Evolutionary conservation across 2,329 filamentous ascomycete species (phyloP).

Genomic region (Graphiopsis chlorocephala): DNA sequence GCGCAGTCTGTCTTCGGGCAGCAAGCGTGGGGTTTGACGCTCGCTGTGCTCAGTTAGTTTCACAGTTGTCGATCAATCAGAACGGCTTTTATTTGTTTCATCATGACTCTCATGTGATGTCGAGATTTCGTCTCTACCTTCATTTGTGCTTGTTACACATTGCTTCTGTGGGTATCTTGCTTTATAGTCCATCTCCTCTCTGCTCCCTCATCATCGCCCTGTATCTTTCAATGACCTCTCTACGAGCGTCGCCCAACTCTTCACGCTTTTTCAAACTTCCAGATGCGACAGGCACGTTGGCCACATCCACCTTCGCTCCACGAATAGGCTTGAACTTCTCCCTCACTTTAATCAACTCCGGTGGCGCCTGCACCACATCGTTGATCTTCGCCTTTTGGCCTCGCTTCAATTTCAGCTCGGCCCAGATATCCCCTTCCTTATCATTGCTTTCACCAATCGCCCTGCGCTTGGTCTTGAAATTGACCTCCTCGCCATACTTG

Average conservation of each 20-base stretch:
- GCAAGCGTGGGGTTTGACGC: not conserved
- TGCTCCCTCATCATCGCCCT: slow-evolving; percentile 62
- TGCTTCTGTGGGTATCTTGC: slow-evolving; percentile 10
- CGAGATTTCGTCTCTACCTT: not conserved
- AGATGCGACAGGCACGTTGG: slow-evolving; percentile 64
- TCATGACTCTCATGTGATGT: not conserved
- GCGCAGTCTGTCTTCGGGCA: not conserved
- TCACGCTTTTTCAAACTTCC: slow-evolving; percentile 71
- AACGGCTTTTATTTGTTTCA: slow-evolving; percentile 8
- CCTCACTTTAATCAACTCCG: slow-evolving; percentile 62
- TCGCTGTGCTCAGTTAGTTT: slow-evolving; percentile 1
- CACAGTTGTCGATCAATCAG: not conserved
- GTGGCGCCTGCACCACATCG: slow-evolving; percentile 71
- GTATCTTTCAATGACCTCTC: slow-evolving; percentile 71
- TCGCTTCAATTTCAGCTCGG: slow-evolving; percentile 65
- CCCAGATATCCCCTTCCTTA: slow-evolving; percentile 74
- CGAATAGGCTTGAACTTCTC: slow-evolving; percentile 65
- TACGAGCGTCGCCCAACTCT: slow-evolving; percentile 67
- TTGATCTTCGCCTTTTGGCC: slow-evolving; percentile 52
- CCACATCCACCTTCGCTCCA: slow-evolving; percentile 64
- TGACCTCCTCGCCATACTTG: slow-evolving; percentile 55
- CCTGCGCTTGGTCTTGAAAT: slow-evolving; percentile 37
- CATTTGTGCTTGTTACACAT: not conserved
- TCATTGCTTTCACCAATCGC: slow-evolving; percentile 49
- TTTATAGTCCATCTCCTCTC: slow-evolving; percentile 3